A percentile compares a stretch with the other conserved stretches of the same genome.
These are phyloP conservation scores for Cadophora gregata DNA, from an alignment of 2,329 filamentous ascomycete species.

Conservation along the genomic window DNA sequence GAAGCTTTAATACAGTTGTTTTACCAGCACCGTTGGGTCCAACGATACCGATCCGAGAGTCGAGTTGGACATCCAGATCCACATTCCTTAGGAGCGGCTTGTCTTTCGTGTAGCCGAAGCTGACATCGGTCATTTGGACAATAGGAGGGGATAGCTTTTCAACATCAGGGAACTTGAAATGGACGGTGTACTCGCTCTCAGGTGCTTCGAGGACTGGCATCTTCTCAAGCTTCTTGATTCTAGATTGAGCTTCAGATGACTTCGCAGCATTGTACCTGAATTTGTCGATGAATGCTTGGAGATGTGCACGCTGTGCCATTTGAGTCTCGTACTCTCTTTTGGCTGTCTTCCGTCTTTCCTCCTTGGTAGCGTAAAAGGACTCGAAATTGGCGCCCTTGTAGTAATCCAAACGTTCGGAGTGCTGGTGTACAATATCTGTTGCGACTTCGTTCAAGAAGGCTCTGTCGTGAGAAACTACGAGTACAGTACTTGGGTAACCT, in stretches of 20 bases:
- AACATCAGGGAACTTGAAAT: constrained; percentile 97
- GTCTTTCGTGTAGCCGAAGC: constrained; percentile 85
- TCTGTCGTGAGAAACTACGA: constrained; percentile 98
- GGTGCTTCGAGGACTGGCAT: constrained; percentile 93
- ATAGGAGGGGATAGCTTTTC: constrained; percentile 98
- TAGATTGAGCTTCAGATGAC: constrained; percentile 95
- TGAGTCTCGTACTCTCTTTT: constrained; percentile 99
- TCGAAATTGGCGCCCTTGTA: constrained; percentile 98
- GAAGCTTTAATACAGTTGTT: constrained; percentile 96
- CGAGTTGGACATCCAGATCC: constrained; percentile 95
- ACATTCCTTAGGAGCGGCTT: constrained; percentile 83
- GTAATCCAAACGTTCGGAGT: constrained; percentile 96
- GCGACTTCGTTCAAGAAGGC: constrained; percentile 98
- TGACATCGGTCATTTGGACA: constrained; percentile 93
- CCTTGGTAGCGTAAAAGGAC: constrained; percentile 95
- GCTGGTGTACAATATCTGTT: constrained; percentile 99
- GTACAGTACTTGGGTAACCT: constrained; percentile 88
- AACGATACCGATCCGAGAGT: constrained; percentile 98
- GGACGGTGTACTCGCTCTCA: constrained; percentile 92
- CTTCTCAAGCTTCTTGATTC: constrained; percentile 98
- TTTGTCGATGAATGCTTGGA: constrained; percentile 99
- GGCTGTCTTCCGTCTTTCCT: constrained; percentile 95
- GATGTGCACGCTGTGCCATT: constrained; percentile 89
- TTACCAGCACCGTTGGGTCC: constrained; percentile 99
- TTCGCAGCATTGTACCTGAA: constrained; percentile 99